These are phyloP conservation scores for Curvularia sp. DNA, from an alignment of 2,329 filamentous ascomycete genomes.

Conservation along the genomic window DNA sequence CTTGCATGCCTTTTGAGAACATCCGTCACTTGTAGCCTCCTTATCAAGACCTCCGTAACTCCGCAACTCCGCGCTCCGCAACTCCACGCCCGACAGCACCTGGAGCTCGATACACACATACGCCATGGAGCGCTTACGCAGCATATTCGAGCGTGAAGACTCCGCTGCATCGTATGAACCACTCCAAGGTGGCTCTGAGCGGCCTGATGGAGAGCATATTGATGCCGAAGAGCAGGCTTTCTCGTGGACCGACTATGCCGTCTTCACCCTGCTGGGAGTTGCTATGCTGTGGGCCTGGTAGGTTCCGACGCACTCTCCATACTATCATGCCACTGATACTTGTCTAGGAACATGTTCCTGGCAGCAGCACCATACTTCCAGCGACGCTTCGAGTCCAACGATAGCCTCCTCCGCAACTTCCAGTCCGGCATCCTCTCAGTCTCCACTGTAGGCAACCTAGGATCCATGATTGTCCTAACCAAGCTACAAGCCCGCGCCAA, in stretches of 20 bases:
- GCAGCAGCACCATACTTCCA: slow-evolving; percentile 94
- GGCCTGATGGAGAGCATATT: slow-evolving; percentile 45
- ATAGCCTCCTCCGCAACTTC: slow-evolving; percentile 80
- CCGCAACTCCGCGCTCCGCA: slow-evolving; percentile 9
- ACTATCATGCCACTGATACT: slow-evolving; percentile 18
- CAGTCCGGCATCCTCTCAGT: slow-evolving; percentile 89
- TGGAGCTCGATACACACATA: slow-evolving; percentile 8
- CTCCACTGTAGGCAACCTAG: slow-evolving; percentile 83
- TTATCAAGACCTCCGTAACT: slow-evolving; percentile 6
- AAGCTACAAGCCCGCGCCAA: slow-evolving; percentile 82
- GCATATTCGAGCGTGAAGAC: slow-evolving; percentile 40
- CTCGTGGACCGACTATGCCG: slow-evolving; percentile 84
- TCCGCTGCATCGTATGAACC: slow-evolving; percentile 47
- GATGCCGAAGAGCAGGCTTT: slow-evolving; percentile 59
- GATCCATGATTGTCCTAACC: slow-evolving; percentile 76
- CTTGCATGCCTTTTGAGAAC: slow-evolving; percentile 8
- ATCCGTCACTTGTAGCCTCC: slow-evolving; percentile 19
- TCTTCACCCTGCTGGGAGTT: slow-evolving; percentile 85
- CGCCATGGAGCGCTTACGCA: slow-evolving; percentile 48
- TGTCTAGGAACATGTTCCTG: slow-evolving; percentile 91
- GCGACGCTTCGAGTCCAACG: slow-evolving; percentile 73
- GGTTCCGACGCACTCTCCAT: slow-evolving; percentile 31
- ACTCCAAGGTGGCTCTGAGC: slow-evolving; percentile 48
- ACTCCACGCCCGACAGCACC: slow-evolving; percentile 12
- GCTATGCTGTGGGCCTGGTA: slow-evolving; percentile 99